phyloP scores from a whole-genome alignment of 2,329 filamentous ascomycete species.

The Diaporthe eres region DNA sequence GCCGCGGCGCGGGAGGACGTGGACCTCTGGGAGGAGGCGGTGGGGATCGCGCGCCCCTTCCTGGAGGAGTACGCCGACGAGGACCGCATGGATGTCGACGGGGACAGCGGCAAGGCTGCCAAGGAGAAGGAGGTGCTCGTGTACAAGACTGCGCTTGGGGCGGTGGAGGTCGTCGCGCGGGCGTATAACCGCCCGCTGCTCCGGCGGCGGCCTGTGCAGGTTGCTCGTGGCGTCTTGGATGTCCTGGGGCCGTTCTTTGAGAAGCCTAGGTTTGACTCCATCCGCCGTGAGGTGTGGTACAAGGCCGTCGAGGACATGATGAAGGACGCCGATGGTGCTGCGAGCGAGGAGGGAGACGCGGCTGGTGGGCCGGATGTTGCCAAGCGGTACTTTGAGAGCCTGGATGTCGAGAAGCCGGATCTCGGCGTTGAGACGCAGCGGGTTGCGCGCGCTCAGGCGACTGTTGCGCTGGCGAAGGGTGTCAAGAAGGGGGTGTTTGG shows the following conservation, averaged over 20 bases:
- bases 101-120: slow-evolving; percentile 52
- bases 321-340: slow-evolving; percentile 52
- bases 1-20: slow-evolving; percentile 77
- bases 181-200: slow-evolving; percentile 63
- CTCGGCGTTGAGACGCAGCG: slow-evolving; percentile 67
- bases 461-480: slow-evolving; percentile 58
- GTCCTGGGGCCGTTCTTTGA: slow-evolving; percentile 58
- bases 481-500: slow-evolving; percentile 61
- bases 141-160: slow-evolving; percentile 62
- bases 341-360: slow-evolving; percentile 20
- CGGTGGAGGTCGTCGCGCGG: slow-evolving; percentile 63
- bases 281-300: slow-evolving; percentile 68
- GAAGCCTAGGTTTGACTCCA: slow-evolving; percentile 54
- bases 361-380: slow-evolving; percentile 45
- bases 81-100: slow-evolving; percentile 79
- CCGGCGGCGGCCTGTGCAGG: slow-evolving; percentile 52
- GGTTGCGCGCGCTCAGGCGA: slow-evolving; percentile 60
- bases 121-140: slow-evolving; percentile 54
- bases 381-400: slow-evolving; percentile 59
- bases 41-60: slow-evolving; percentile 73
- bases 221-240: slow-evolving; percentile 57
- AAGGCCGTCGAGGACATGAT: slow-evolving; percentile 63
- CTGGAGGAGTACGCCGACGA: slow-evolving; percentile 71
- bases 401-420: slow-evolving; percentile 62
- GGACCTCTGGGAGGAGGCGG: slow-evolving; percentile 78